Conservation (phyloP, 148 eudicot species). For the Cornus kousa region DNA sequence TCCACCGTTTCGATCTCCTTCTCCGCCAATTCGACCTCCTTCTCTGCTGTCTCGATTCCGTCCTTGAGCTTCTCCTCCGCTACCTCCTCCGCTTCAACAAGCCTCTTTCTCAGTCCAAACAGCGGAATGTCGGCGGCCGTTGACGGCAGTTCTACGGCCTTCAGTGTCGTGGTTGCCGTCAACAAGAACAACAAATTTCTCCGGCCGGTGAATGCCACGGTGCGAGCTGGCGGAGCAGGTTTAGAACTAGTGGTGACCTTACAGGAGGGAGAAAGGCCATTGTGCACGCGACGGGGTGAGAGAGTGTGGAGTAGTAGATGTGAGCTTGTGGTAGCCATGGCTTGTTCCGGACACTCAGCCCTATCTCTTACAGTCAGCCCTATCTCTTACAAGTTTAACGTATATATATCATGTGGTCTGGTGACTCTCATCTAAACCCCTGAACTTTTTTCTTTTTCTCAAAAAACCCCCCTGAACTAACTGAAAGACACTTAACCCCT, state of each 20-base stretch:
- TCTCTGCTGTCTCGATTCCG: conserved; percentile 52
- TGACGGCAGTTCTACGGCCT: conserved; percentile 38
- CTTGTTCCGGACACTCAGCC: not conserved
- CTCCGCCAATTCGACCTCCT: conserved; percentile 38
- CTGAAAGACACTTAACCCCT: too few relatives aligned
- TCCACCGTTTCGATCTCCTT: conserved; percentile 23
- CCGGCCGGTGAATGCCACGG: conserved; percentile 24
- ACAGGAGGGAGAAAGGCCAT: conserved; percentile 14
- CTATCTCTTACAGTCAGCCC: too few relatives aligned
- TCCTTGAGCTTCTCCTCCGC: conserved; percentile 65
- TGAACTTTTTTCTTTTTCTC: too few relatives aligned
- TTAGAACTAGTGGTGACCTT: conserved; percentile 11
- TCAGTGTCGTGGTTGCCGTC: conserved; percentile 44
- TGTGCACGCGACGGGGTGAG: conserved; percentile 15
- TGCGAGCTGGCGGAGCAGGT: conserved; percentile 19
- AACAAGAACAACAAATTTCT: conserved; percentile 52
- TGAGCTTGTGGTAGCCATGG: conserved; percentile 66
- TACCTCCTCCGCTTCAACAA: conserved; percentile 63
- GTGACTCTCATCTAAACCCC: too few relatives aligned
- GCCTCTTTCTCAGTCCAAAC: conserved; percentile 67
- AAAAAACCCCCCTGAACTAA: too few relatives aligned
- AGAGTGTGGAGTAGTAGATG: conserved; percentile 17
- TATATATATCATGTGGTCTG: too few relatives aligned
- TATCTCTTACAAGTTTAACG: too few relatives aligned
- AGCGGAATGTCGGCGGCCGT: conserved; percentile 62